Base-by-base conservation (phyloP, 176 grass and related monocot species). In the Eleusine indica region DNA sequence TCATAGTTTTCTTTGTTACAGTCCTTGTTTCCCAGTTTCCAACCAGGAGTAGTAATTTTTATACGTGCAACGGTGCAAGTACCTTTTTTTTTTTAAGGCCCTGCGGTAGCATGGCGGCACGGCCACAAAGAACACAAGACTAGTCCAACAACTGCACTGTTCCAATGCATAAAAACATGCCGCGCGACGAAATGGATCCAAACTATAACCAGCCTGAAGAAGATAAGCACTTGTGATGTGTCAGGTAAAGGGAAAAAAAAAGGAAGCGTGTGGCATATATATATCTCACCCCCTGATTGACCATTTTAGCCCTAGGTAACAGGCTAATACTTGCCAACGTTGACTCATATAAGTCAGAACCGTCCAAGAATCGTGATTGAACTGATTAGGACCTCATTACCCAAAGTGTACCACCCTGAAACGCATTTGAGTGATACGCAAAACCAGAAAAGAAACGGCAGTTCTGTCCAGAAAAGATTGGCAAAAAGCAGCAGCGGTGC, bases 271-370 rank as follows among this genome's bases (percentile, higher is more conserved):
- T 68, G 64, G 19, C 11, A 47, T 18, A 32, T 62, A 47, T 18
- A 32, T 62, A 73, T n/a, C 39, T 30, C 40, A 62, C 6, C 19
- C 6, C 5, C 42, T 15, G 49, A 70, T 22, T 57, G 79, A 81
- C 79, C 66, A 81, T 70, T 70, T 70, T 70, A 70, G 21, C 79
- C 79, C 66, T 58, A 7, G 37, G 18, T 12, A 68, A 41, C 12
- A 68, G 64, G 63, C 64, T 68, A 80, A 17, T 60, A 64, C 25
- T 64, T 64, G 61, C 22, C 25, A 30, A 30, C 61, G 61, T 54
- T 80, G 78, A 80, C 78, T 80, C 21, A 10, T 30, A 80, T 32
- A 68, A 19, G 32, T 80, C 32, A 38, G 46, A 53, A 65, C 29
- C 3, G 19, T 37, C n/a, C 3, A 32, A 46, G 19, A 77, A 42